phyloP scores from a whole-genome alignment of 306 rosid species.

The Quercus gilva region DNA sequence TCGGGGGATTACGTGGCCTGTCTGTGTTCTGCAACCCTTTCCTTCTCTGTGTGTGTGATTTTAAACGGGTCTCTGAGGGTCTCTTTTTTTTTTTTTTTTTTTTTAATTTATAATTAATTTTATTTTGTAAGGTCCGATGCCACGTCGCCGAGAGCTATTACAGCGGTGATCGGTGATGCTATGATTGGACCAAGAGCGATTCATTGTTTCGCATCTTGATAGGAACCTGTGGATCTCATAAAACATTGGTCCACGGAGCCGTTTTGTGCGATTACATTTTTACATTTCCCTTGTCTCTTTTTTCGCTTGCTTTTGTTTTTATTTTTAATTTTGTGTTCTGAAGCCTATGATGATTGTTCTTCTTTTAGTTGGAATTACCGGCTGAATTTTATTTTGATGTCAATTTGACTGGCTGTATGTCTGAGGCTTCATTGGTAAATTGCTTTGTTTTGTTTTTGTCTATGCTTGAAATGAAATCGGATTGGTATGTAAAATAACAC shows the following conservation, averaged over 20 bases:
- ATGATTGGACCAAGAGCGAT: constrained; percentile 64
- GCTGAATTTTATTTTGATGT: constrained; percentile 57
- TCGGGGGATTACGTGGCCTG: constrained; percentile 20
- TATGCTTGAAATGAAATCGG: no score
- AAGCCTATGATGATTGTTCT: constrained; percentile 57
- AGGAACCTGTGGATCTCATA: constrained; percentile 64
- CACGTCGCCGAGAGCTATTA: constrained; percentile 64
- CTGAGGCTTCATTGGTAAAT: constrained; percentile 46
- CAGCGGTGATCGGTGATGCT: constrained; percentile 67
- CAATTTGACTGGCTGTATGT: constrained; percentile 43
- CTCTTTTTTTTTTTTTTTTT: rapidly evolving
- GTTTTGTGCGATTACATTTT: constrained; percentile 71
- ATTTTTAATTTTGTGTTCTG: neutral
- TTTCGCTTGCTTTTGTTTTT: neutral
- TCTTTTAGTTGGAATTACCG: constrained; percentile 74
- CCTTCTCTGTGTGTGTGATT: constrained; percentile 67
- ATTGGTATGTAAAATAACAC: no score
- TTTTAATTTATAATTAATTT: neutral
- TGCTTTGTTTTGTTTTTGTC: neutral
- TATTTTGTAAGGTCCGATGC: constrained; percentile 44
- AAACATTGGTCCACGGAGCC: constrained; percentile 53
- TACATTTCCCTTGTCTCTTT: rapidly evolving
- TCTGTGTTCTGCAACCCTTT: neutral
- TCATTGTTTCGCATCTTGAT: constrained; percentile 55
- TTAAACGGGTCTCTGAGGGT: constrained; percentile 83